These are phyloP conservation scores for Saccharomyces hybrid DNA, from an alignment of 1,139 yeast genomes.

Conservation along the genomic window DNA sequence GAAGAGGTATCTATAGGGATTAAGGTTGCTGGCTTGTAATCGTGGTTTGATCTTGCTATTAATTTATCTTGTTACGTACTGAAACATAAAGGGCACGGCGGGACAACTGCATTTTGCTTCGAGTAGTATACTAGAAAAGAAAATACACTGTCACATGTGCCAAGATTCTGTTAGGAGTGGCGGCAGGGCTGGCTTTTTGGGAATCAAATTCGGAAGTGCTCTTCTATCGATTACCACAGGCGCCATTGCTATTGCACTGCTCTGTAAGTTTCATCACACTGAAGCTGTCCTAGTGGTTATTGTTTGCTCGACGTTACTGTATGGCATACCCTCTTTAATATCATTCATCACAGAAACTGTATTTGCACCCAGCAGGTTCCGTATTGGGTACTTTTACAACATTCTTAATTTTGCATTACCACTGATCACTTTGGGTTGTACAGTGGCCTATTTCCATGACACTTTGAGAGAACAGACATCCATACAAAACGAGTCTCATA, in stretches of 20 bases:
- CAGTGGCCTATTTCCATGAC: conserved; percentile 18
- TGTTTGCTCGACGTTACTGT: conserved; percentile 13
- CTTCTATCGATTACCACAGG: conserved; percentile 19
- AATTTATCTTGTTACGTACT: not conserved
- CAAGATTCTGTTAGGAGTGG: not conserved
- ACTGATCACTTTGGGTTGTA: conserved; percentile 16
- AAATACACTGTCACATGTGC: not conserved
- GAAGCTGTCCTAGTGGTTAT: conserved; percentile 20
- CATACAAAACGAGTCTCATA: conserved; percentile 6
- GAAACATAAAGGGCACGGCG: not conserved
- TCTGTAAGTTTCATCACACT: conserved; percentile 12
- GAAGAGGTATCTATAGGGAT: not conserved
- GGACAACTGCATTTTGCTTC: not conserved
- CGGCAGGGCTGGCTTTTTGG: not conserved
- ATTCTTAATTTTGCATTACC: conserved; percentile 7
- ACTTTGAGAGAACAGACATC: conserved; percentile 6
- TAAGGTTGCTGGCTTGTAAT: no score
- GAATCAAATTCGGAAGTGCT: conserved; percentile 6
- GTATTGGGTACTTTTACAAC: not conserved
- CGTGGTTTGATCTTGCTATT: not conserved
- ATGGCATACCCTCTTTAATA: conserved; percentile 6
- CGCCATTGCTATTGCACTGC: conserved; percentile 18
- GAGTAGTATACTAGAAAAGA: not conserved
- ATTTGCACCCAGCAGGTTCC: not conserved
- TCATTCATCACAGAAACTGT: not conserved